Evolutionary conservation across 305 asterid genomes (phyloP), one percentile per base, ranked within the genome.

Genomic region (Caryopteris hybrid): DNA sequence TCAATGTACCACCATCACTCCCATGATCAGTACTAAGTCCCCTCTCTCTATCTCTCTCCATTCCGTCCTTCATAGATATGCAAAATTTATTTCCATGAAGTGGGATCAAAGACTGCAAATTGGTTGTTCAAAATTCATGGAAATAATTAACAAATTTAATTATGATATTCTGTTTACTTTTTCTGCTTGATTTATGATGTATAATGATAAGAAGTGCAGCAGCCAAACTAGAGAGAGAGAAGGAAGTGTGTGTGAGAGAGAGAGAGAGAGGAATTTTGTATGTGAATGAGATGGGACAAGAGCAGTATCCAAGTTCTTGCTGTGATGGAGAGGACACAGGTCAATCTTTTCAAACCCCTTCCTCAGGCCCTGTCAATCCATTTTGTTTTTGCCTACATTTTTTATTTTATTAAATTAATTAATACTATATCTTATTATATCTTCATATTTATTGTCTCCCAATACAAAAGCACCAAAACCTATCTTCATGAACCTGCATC

Each of bases 1-100:
- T 78, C 95, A 13, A 85, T 87, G 82, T 87, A 84, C 63, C 91
- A 84, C 31, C 97, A 86, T 31, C 88, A 82, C 38, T 53, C 74
- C 6, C 85, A 82, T 71, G 80, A 89, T 71, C 81, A 81, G 74
- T 83, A 79, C 71, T 77, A 69, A 70, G 33, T 53, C 54, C 34
- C 43, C 70, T 34, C 68, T 61, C 54, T 39, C 25, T 48, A 46
- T 53, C 65, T 52, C 23, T 50, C 33, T 48, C 52, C 25, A 20
- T 50, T 10, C 18, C 10, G 25, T 33, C 43, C 22, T 33, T 34
- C 8, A 47, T 50, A 45, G 48, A 57, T 41, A 52, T 25, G 12
- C 12, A 6, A 61, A 61, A 18, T 43, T 69, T 54, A 8, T 41
- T 72, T 69, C 51, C 72, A 66, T 70, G 66, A 60, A 61, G 13